Evolutionary conservation across 1,139 yeast species (phyloP).

Genomic region (Candida dubliniensis): DNA sequence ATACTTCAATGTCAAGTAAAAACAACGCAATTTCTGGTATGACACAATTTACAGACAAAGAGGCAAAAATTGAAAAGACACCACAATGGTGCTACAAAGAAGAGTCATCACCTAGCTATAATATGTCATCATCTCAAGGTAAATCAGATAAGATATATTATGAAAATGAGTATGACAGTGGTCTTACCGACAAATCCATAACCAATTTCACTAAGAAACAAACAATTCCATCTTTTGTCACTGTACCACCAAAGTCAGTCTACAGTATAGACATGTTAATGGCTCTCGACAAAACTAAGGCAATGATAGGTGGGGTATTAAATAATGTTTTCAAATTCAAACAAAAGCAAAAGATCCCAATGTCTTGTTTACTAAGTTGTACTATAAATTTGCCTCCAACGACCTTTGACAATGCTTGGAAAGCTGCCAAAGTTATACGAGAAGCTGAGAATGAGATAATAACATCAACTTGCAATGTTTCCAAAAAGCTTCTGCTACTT

Average conservation of each 20-base stretch:
- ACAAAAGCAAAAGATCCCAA: slow-evolving; percentile 11
- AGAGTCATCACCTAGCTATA: background rate
- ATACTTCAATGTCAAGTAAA: background rate
- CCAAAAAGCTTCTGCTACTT: slow-evolving; percentile 15
- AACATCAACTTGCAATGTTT: slow-evolving; percentile 8
- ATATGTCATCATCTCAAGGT: background rate
- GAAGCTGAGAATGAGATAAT: slow-evolving; percentile 16
- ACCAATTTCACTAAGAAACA: slow-evolving; percentile 13
- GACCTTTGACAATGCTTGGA: slow-evolving; percentile 13
- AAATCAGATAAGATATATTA: slow-evolving; percentile 3
- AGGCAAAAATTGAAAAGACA: background rate
- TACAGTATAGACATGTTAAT: slow-evolving; percentile 10
- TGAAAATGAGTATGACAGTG: slow-evolving; percentile 6
- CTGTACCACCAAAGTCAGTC: slow-evolving; percentile 1
- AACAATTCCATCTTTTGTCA: slow-evolving; percentile 3
- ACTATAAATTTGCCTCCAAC: slow-evolving; percentile 9
- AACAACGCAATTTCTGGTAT: slow-evolving; percentile 4
- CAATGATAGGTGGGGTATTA: background rate
- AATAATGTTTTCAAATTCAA: slow-evolving; percentile 3
- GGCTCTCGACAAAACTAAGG: background rate
- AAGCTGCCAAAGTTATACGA: slow-evolving; percentile 13
- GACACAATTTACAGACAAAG: slow-evolving; percentile 8
- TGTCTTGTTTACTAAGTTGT: slow-evolving; percentile 10
- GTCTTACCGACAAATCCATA: slow-evolving; percentile 18
- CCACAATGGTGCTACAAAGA: background rate